phyloP scores from a whole-genome alignment of 1,139 yeast species.

The Tardiomyces digboiensis region DNA sequence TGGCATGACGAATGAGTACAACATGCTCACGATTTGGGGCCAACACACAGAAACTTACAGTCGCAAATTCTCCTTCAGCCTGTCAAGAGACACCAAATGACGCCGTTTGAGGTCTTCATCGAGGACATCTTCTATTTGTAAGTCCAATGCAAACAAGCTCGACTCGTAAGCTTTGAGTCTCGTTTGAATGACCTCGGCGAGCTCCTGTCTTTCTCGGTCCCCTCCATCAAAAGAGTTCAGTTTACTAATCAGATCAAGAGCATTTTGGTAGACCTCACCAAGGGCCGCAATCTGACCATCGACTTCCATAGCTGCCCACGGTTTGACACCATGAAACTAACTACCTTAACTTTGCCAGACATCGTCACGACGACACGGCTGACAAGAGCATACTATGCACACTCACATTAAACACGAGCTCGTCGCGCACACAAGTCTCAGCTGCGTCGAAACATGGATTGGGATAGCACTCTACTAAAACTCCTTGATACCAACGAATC shows the following conservation, averaged over 20 bases:
- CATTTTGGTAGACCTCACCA: conserved; percentile 11
- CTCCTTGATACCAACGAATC: conserved; percentile 22
- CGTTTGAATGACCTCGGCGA: conserved; percentile 21
- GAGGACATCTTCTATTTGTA: conserved; percentile 11
- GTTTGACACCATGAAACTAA: too few relatives aligned
- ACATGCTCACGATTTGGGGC: too few relatives aligned
- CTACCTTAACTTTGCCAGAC: too few relatives aligned
- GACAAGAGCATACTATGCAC: too few relatives aligned
- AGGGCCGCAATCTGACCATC: conserved; percentile 6
- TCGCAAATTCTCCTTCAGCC: conserved; percentile 17
- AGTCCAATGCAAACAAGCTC: conserved; percentile 14
- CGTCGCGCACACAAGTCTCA: background rate
- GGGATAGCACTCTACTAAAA: conserved; percentile 18
- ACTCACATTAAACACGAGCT: too few relatives aligned
- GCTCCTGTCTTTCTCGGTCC: conserved; percentile 16
- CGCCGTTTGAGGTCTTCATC: conserved; percentile 8
- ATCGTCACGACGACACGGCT: too few relatives aligned
- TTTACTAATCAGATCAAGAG: conserved; percentile 16
- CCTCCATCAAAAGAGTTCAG: conserved; percentile 12
- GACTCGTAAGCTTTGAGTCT: conserved; percentile 19
- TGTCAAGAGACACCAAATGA: conserved; percentile 12
- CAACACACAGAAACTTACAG: conserved; percentile 7
- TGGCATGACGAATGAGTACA: too few relatives aligned
- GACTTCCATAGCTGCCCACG: conserved; percentile 3
- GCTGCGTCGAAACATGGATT: too few relatives aligned